A percentile compares a stretch with the other conserved stretches of the same genome.
phyloP scores from a whole-genome alignment of 2,329 filamentous ascomycete species.

The Cercospora nicotianae region DNA sequence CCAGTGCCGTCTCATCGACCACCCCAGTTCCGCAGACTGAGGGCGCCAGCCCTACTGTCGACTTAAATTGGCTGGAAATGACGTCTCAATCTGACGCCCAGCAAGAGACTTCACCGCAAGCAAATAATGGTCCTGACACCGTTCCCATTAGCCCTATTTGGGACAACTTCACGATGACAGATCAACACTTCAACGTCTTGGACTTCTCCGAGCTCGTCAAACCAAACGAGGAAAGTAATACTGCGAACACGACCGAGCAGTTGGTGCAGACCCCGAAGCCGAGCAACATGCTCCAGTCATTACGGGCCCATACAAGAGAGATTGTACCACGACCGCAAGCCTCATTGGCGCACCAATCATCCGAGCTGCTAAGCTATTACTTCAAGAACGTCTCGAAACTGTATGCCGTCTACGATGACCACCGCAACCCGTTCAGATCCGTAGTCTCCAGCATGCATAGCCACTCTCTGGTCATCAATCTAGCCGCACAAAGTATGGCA shows the following conservation, averaged over 20 bases:
- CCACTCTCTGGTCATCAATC: conserved; percentile 25
- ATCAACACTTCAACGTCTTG: conserved; percentile 5
- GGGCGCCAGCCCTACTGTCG: neutral
- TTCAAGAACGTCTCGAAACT: conserved; percentile 27
- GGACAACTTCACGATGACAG: conserved; percentile 2
- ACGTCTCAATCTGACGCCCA: neutral
- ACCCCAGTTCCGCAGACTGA: neutral
- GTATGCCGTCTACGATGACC: conserved; percentile 26
- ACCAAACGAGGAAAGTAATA: neutral
- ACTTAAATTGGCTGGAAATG: conserved; percentile 14
- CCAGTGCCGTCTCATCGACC: neutral
- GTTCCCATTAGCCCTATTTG: neutral
- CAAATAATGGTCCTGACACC: neutral
- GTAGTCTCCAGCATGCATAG: conserved; percentile 25
- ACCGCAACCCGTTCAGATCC: conserved; percentile 25
- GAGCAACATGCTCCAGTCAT: conserved; percentile 20
- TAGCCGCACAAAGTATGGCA: conserved; percentile 31
- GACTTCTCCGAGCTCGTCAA: conserved; percentile 10
- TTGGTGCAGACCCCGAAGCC: neutral
- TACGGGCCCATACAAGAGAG: conserved; percentile 14
- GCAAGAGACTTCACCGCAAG: neutral
- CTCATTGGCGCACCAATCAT: conserved; percentile 22
- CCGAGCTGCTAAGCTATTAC: conserved; percentile 27
- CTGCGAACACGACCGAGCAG: neutral
- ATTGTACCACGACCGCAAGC: conserved; percentile 12